phyloP scores from a whole-genome alignment of 305 asterid genomes.

The Fraxinus greggii region DNA sequence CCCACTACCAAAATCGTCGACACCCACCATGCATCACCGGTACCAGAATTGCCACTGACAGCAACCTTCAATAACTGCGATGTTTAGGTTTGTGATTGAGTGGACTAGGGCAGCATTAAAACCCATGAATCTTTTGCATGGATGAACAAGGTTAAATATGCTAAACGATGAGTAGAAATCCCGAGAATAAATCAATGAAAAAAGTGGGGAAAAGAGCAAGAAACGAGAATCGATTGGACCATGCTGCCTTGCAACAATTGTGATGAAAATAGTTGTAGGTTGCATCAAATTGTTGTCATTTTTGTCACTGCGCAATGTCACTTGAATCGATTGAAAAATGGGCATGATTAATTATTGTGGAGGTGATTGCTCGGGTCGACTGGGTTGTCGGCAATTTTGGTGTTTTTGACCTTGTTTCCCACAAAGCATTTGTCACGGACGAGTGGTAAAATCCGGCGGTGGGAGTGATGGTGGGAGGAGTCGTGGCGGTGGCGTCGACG shows the following conservation, averaged over 20 bases:
- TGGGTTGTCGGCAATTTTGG: background rate
- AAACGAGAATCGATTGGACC: background rate
- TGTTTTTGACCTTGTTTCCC: background rate
- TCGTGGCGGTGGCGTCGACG: too few species aligned
- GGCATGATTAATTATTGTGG: background rate
- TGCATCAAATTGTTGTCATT: constrained; percentile 32
- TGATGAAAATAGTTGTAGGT: constrained; percentile 4
- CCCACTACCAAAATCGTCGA: too few species aligned
- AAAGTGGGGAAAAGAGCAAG: background rate
- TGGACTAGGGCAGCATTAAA: constrained; percentile 49
- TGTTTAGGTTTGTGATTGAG: constrained; percentile 38
- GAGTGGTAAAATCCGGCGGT: background rate
- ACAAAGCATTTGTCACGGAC: background rate
- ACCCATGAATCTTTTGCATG: constrained; percentile 23
- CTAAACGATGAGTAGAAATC: background rate
- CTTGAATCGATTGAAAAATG: background rate
- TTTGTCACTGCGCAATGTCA: background rate
- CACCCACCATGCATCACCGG: too few species aligned
- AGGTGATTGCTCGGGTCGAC: background rate
- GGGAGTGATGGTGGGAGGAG: background rate
- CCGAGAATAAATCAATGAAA: background rate
- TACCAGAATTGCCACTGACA: constrained; percentile 33
- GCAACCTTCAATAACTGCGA: constrained; percentile 55
- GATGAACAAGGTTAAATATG: background rate
- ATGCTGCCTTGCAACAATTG: background rate